These are phyloP conservation scores for Peronospora destructor DNA, from an alignment of 352 stramenopile genomes.

Conservation along the genomic window DNA sequence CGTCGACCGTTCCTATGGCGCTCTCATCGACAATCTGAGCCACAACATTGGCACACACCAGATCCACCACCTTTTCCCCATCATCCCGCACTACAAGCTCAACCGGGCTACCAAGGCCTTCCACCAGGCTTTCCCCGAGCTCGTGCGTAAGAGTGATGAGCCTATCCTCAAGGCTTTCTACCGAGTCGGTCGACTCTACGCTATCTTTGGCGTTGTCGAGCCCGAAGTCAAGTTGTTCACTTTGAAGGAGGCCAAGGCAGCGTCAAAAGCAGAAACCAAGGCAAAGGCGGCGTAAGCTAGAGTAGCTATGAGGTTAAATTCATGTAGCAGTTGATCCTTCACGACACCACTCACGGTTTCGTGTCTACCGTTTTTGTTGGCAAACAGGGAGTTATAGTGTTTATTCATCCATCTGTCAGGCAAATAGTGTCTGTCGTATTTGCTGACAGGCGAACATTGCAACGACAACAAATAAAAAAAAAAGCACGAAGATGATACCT, in stretches of 20 bases:
- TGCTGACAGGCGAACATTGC: background rate
- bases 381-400: background rate
- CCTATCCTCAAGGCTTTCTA: slow-evolving; percentile 64
- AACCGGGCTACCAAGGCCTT: slow-evolving; percentile 56
- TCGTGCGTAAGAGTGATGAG: slow-evolving; percentile 61
- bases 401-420: slow-evolving; percentile 14
- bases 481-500: slow-evolving; percentile 1
- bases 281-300: slow-evolving; percentile 24
- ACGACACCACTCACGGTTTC: slow-evolving; percentile 7
- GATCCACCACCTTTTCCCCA: slow-evolving; percentile 82
- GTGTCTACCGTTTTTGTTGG: slow-evolving; percentile 1
- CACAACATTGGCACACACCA: slow-evolving; percentile 86
- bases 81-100: slow-evolving; percentile 85
- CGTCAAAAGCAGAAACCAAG: slow-evolving; percentile 27
- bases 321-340: slow-evolving; percentile 6
- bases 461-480: background rate
- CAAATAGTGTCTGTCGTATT: background rate
- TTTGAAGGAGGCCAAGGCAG: slow-evolving; percentile 48
- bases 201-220: slow-evolving; percentile 64
- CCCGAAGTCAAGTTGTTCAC: slow-evolving; percentile 59
- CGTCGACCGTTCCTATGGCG: slow-evolving; percentile 73
- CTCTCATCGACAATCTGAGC: slow-evolving; percentile 75
- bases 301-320: slow-evolving; percentile 20
- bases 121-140: slow-evolving; percentile 57
- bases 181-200: slow-evolving; percentile 53